Evolutionary conservation across 768 basidiomycete species (phyloP).

Genomic region (Trametes villosa): DNA sequence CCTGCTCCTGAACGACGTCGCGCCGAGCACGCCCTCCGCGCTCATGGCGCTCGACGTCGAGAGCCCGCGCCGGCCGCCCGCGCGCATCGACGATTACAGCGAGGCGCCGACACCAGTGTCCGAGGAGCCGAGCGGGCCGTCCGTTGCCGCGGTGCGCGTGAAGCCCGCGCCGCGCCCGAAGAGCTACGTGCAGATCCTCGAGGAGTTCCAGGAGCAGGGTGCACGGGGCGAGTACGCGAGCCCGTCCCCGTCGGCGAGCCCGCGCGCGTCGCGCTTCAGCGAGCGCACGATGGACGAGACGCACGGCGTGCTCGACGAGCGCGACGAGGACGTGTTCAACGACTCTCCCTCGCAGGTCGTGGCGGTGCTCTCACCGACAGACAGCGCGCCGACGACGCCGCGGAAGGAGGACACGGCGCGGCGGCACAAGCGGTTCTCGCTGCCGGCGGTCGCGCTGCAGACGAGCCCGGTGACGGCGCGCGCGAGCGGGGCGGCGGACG

Average conservation of each 20-base stretch:
- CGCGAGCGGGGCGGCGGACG: conserved; percentile 41
- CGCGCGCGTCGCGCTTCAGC: conserved; percentile 34
- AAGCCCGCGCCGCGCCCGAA: conserved; percentile 48
- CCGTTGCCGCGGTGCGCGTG: conserved; percentile 34
- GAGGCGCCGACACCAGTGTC: background rate
- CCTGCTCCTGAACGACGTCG: conserved; percentile 40
- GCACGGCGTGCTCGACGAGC: conserved; percentile 31
- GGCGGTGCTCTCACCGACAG: background rate
- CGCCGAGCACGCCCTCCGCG: conserved; percentile 32
- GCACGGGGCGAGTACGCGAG: conserved; percentile 4
- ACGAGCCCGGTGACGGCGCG: conserved; percentile 71
- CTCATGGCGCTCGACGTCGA: conserved; percentile 47
- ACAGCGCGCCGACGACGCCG: conserved; percentile 22
- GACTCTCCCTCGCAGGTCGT: background rate
- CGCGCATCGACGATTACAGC: conserved; percentile 31
- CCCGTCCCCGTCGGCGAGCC: conserved; percentile 25
- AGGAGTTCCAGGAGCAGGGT: conserved; percentile 53
- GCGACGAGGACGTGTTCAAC: conserved; percentile 28
- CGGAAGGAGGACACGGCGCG: conserved; percentile 63
- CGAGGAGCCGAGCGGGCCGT: conserved; percentile 6
- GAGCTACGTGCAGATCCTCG: conserved; percentile 70
- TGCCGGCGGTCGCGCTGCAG: conserved; percentile 79
- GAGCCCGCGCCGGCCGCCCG: conserved; percentile 28
- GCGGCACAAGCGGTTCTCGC: conserved; percentile 70
- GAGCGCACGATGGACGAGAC: conserved; percentile 25